These are phyloP conservation scores for Excoecaria agallocha DNA, from an alignment of 345 rosid species.

Conservation along the genomic window DNA sequence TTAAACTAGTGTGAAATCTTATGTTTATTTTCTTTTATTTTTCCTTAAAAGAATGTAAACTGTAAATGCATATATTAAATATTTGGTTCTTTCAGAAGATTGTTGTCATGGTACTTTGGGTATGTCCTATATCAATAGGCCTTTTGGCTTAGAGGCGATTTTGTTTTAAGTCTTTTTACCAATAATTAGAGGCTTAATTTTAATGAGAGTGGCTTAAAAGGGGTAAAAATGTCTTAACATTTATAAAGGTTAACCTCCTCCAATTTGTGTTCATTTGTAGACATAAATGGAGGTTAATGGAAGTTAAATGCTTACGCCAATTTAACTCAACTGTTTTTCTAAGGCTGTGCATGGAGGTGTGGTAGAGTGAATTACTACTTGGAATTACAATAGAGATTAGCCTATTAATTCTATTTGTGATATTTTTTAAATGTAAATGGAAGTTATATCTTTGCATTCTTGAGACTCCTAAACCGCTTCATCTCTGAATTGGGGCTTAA, in stretches of 20 bases:
- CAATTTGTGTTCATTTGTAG: too few relatives aligned
- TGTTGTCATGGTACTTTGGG: not conserved
- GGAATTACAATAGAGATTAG: not conserved
- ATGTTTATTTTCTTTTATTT: constrained; percentile 1
- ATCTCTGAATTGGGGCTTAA: not conserved
- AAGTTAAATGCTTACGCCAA: not conserved
- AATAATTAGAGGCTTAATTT: not conserved
- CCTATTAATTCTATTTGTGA: too few relatives aligned
- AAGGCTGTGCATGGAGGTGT: not conserved
- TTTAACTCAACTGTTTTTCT: not conserved
- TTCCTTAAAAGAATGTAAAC: not conserved
- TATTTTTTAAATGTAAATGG: not conserved
- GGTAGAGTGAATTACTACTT: not conserved
- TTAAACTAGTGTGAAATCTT: not conserved
- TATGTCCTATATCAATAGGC: not conserved
- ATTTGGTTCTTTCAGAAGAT: not conserved
- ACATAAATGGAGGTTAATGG: not conserved
- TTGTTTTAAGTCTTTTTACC: not conserved
- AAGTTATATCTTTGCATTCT: too few relatives aligned
- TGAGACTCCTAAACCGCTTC: not conserved
- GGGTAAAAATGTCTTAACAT: not conserved
- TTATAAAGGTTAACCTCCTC: too few relatives aligned
- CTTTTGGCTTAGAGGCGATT: not conserved
- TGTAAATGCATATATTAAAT: not conserved
- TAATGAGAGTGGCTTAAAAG: not conserved